Conservation (phyloP, 345 rosid genomes). For the Cardiospermum halicacabum region DNA sequence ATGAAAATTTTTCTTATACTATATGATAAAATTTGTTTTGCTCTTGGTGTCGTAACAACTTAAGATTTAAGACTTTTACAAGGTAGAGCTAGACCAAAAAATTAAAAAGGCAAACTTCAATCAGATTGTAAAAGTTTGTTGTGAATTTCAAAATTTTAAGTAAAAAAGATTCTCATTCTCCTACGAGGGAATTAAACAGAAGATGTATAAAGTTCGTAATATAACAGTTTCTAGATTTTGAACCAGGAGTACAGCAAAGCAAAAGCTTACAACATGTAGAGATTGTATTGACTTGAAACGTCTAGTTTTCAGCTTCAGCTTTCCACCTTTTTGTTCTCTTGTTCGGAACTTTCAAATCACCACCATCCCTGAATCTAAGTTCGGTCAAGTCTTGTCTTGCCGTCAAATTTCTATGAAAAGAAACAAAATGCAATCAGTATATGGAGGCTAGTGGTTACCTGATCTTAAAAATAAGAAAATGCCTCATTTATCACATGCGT, state of each 20-base stretch:
- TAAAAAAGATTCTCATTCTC: background rate
- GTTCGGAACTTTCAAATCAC: conserved; percentile 27
- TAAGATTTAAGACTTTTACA: background rate
- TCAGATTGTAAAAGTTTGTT: background rate
- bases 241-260: background rate
- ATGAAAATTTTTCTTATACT: background rate
- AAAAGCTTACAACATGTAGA: background rate
- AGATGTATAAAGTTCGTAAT: too few relatives aligned
- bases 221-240: background rate
- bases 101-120: background rate
- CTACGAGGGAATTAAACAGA: background rate
- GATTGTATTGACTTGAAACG: background rate
- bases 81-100: background rate
- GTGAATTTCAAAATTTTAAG: background rate
- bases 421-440: background rate
- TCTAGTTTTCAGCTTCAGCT: conserved; percentile 7
- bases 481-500: background rate
- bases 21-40: background rate
- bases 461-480: background rate
- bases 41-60: background rate
- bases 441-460: background rate
- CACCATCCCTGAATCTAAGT: conserved; percentile 64
- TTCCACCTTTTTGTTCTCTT: conserved; percentile 19
- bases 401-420: conserved; percentile 73
- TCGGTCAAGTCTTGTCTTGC: conserved; percentile 84